Evolutionary conservation across 768 basidiomycete genomes (phyloP), one percentile per base, ranked within the genome.

Genomic region (Termitomyces sp.): DNA sequence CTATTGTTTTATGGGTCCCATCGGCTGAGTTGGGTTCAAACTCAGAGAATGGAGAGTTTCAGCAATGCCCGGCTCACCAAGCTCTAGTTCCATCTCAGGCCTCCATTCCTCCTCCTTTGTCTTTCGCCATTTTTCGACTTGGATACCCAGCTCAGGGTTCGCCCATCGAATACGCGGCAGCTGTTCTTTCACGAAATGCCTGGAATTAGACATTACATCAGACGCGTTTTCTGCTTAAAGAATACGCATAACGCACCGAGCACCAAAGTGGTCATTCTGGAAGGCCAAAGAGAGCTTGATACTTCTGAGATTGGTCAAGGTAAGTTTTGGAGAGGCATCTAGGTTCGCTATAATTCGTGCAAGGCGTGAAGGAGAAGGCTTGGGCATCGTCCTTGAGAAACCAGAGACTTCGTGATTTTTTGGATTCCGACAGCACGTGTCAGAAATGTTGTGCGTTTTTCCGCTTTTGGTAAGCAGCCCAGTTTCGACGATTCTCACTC

Each of bases 121-220:
- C 71, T 89, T 89, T 34, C 70, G 74, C 46, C 78, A 70, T 59
- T 78, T 84, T 62, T 79, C 76, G 0, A 91, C 81, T 34, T 80
- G 72, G 37, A 93, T 85, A 33, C 81, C 75, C 27, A 93, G 65
- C 8, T 76, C 69, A 0, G 91, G 90, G 65, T 93, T 93, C 1
- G 83, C 86, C 69, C 82, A 91, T 12, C 83, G 86, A 76, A 93
- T 88, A 33, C 88, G 78, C 1, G 88, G 89, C 0, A 93, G 73
- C n/a, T 89, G 80, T 42, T 93, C 85, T 67, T 88, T 89, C 41
- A 88, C 79, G 62, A 93, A 93, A 75, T 91, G 85, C 47, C 91
- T 91, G 58, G 50, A 30, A 6, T 20, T 37, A 33, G 27, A 33
- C 27, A 34, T 24, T 37, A 13, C 50, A 16, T 64, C 27, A 58